Evolutionary conservation across 2,329 filamentous ascomycete species (phyloP).

Genomic region (Colletotrichum higginsianum): DNA sequence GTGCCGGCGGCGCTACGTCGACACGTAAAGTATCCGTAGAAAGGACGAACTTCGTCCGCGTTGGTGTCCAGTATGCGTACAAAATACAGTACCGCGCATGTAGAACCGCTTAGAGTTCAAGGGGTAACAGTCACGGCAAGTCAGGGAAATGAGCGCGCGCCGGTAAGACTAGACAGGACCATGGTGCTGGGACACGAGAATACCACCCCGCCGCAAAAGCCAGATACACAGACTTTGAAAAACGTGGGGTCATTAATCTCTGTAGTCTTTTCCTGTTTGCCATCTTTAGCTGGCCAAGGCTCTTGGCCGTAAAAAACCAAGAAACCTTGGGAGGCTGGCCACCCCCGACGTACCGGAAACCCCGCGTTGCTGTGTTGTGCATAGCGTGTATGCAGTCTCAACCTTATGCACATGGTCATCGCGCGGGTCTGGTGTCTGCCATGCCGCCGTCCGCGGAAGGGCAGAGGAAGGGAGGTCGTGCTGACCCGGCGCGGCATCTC

Average conservation of each 20-base stretch:
- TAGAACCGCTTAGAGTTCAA: constrained; percentile 9
- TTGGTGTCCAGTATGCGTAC: background rate
- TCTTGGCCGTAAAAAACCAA: constrained; percentile 30
- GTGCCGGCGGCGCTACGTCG: constrained; percentile 23
- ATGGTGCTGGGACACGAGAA: constrained; percentile 29
- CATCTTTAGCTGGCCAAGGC: constrained; percentile 30
- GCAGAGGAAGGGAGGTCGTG: constrained; percentile 22
- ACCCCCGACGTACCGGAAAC: constrained; percentile 19
- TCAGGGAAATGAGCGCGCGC: constrained; percentile 5
- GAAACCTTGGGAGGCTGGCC: constrained; percentile 9
- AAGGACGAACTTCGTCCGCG: constrained; percentile 33
- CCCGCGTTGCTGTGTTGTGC: constrained; percentile 19
- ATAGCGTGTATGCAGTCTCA: background rate
- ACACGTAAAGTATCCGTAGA: constrained; percentile 1
- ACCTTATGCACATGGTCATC: background rate
- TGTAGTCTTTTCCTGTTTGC: constrained; percentile 2
- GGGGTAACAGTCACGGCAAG: background rate
- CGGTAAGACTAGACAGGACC: constrained; percentile 20
- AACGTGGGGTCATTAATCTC: background rate
- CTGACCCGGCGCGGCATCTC: constrained; percentile 39
- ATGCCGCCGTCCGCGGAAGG: background rate
- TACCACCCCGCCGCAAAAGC: background rate
- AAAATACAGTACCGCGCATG: background rate
- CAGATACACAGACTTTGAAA: background rate
- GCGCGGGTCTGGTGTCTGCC: background rate